Evolutionary conservation across 2,329 filamentous ascomycete genomes (phyloP).

Genomic region (Colletotrichum caudatum): DNA sequence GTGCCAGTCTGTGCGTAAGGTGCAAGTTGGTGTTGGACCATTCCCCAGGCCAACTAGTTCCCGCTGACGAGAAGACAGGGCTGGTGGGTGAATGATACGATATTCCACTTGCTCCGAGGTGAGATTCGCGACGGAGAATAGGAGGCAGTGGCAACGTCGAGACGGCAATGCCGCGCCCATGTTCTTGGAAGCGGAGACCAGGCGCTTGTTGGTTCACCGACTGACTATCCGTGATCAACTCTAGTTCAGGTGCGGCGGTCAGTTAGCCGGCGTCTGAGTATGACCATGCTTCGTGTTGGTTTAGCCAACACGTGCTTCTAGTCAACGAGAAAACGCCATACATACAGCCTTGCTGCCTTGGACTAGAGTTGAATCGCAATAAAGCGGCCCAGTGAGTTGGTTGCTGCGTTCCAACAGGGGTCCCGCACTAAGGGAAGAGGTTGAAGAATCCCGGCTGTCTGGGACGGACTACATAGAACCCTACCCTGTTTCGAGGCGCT

Average conservation of each 20-base stretch:
- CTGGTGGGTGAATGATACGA: background rate
- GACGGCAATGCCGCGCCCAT: background rate
- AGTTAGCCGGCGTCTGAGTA: background rate
- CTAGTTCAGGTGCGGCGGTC: background rate
- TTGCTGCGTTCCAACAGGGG: slow-evolving; percentile 15
- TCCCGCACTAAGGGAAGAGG: background rate
- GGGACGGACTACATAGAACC: slow-evolving; percentile 8
- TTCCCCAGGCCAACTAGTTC: background rate
- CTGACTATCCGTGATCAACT: background rate
- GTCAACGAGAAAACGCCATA: background rate
- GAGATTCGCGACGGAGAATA: background rate
- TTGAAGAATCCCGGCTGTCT: slow-evolving; percentile 16
- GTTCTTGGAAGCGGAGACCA: background rate
- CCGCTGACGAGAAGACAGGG: background rate
- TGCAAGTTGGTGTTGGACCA: background rate
- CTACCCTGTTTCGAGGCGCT: background rate
- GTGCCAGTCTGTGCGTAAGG: background rate
- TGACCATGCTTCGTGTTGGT: background rate
- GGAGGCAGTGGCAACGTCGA: background rate
- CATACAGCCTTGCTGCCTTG: slow-evolving; percentile 31
- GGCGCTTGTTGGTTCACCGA: background rate
- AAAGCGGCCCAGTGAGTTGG: slow-evolving; percentile 13
- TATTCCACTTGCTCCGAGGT: background rate
- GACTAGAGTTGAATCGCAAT: background rate
- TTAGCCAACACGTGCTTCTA: background rate